These are phyloP conservation scores for Micromonas pusilla DNA, from an alignment of 139 green algal species.

Conservation along the genomic window DNA sequence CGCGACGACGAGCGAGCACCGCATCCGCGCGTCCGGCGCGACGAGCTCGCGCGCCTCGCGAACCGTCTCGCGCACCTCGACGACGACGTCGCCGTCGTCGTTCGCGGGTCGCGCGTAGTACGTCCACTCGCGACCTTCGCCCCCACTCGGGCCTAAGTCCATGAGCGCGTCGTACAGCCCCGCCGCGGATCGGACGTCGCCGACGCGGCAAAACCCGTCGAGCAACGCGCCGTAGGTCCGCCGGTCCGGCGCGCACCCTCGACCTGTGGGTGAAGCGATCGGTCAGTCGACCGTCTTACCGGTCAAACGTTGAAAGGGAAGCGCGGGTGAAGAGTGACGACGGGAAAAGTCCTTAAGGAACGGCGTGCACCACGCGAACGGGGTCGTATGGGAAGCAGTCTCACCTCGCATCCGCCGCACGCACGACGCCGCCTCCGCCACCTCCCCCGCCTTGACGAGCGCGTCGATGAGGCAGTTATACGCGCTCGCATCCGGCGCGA, in stretches of 20 bases:
- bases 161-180: constrained; percentile 5
- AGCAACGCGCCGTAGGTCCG: constrained; percentile 2
- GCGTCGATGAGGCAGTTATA: constrained; percentile 40
- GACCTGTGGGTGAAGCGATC: too few species aligned
- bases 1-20: background rate
- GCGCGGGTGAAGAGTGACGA: too few species aligned
- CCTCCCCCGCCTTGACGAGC: background rate
- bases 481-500: background rate
- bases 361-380: too few species aligned
- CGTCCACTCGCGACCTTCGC: too few species aligned
- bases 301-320: too few species aligned
- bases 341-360: too few species aligned
- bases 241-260: background rate
- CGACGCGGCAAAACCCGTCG: background rate
- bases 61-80: background rate
- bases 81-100: too few species aligned
- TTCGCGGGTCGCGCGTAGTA: too few species aligned
- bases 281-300: too few species aligned
- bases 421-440: background rate
- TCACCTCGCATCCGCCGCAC: background rate
- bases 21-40: background rate
- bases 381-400: too few species aligned
- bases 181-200: background rate
- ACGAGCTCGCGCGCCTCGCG: too few species aligned
- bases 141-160: too few species aligned